phyloP scores from a whole-genome alignment of 371 early-diverging fungal genomes.

The Haplosporangium sp. region DNA sequence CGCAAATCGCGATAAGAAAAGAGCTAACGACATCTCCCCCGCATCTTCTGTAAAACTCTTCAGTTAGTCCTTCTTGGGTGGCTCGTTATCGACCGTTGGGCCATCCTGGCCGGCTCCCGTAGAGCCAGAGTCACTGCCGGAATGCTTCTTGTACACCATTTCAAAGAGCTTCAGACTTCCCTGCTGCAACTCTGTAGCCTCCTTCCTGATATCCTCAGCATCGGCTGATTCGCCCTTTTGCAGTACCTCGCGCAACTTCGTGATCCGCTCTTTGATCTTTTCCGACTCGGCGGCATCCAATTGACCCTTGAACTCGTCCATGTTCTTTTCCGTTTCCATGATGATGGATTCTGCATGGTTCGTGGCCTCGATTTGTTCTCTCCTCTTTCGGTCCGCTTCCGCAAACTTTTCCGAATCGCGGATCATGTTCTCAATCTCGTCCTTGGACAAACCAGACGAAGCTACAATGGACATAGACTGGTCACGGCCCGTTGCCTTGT shows the following conservation, averaged over 20 bases:
- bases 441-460: slow-evolving; percentile 94
- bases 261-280: slow-evolving; percentile 86
- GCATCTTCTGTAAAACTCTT: too few relatives aligned
- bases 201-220: slow-evolving; percentile 80
- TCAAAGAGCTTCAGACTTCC: slow-evolving; percentile 94
- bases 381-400: slow-evolving; percentile 92
- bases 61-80: slow-evolving; percentile 46
- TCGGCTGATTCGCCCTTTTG: slow-evolving; percentile 70
- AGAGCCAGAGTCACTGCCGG: slow-evolving; percentile 13
- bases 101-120: slow-evolving; percentile 28
- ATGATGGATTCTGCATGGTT: slow-evolving; percentile 95
- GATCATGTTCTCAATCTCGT: slow-evolving; percentile 98
- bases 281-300: slow-evolving; percentile 83
- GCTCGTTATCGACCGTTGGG: slow-evolving; percentile 52
- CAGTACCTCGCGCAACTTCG: slow-evolving; percentile 76
- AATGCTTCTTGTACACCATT: slow-evolving; percentile 92
- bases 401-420: slow-evolving; percentile 91
- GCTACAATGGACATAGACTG: slow-evolving; percentile 98
- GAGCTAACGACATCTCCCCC: too few relatives aligned
- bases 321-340: slow-evolving; percentile 92
- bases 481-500: slow-evolving; percentile 95
- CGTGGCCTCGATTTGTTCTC: slow-evolving; percentile 92
- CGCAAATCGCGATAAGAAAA: too few relatives aligned
- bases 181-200: slow-evolving; percentile 86
- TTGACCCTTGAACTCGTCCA: slow-evolving; percentile 94